These are phyloP conservation scores for Leucocoprinus leucothites DNA, from an alignment of 768 basidiomycete species.

Conservation along the genomic window DNA sequence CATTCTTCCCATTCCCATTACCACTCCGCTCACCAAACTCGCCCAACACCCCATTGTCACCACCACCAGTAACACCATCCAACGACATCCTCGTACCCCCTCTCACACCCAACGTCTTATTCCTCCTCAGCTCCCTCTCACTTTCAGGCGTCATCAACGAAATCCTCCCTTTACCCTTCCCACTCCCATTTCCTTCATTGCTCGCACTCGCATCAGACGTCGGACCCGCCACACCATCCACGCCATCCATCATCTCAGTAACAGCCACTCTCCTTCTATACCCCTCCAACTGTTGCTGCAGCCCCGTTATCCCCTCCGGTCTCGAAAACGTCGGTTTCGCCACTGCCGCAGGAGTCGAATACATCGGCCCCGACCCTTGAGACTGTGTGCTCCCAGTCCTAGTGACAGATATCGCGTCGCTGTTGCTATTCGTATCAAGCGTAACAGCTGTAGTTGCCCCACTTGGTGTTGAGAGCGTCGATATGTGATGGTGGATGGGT, in stretches of 20 bases:
- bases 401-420: too few relatives aligned
- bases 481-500: slow-evolving; percentile 33
- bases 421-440: slow-evolving; percentile 38
- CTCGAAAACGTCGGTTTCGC: slow-evolving; percentile 54
- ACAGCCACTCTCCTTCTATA: slow-evolving; percentile 27
- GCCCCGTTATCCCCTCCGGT: slow-evolving; percentile 48
- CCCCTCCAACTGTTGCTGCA: slow-evolving; percentile 50
- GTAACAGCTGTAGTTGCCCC: slow-evolving; percentile 66
- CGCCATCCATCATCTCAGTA: slow-evolving; percentile 15
- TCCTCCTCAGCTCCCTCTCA: slow-evolving; percentile 49
- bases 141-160: slow-evolving; percentile 11
- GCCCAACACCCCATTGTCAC: neutral
- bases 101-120: slow-evolving; percentile 32
- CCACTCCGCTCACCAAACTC: slow-evolving; percentile 6
- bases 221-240: neutral
- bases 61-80: slow-evolving; percentile 32
- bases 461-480: slow-evolving; percentile 46
- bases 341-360: neutral
- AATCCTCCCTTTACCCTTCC: slow-evolving; percentile 10
- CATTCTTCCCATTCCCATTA: slow-evolving; percentile 16
- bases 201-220: neutral
- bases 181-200: neutral
- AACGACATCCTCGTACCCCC: slow-evolving; percentile 39
- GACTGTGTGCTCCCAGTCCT: neutral
- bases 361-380: slow-evolving; percentile 34